Percentiles rank a stretch among this genome's conserved stretches.
phyloP scores from a whole-genome alignment of 1,284 basidiomycete species.

The Trichosporon sp. region DNA sequence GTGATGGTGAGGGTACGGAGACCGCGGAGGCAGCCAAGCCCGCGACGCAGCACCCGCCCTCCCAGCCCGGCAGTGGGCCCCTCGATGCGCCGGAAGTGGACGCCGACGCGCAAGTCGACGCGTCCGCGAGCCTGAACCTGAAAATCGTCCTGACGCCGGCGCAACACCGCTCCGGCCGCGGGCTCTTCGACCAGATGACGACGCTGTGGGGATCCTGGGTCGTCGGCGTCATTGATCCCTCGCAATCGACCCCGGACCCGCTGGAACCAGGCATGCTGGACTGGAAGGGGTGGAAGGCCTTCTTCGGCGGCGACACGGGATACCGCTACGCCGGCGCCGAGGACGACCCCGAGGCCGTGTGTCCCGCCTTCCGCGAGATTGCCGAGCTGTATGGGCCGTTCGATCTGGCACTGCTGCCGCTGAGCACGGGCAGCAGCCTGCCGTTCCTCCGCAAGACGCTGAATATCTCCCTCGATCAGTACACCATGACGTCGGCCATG shows the following conservation, averaged over 20 bases:
- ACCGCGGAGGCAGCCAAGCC: not conserved
- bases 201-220: constrained; percentile 56
- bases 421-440: constrained; percentile 54
- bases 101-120: constrained; percentile 23
- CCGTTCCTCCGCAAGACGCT: constrained; percentile 54
- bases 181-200: constrained; percentile 54
- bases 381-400: constrained; percentile 51
- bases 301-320: constrained; percentile 57
- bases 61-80: not conserved
- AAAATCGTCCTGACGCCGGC: constrained; percentile 55
- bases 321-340: constrained; percentile 56
- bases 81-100: not conserved
- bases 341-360: constrained; percentile 44
- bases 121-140: constrained; percentile 36
- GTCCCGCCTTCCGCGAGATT: constrained; percentile 56
- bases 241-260: constrained; percentile 16
- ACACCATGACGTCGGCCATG: constrained; percentile 54
- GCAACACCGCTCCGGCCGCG: constrained; percentile 55
- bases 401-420: constrained; percentile 49
- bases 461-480: constrained; percentile 54
- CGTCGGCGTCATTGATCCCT: constrained; percentile 46
- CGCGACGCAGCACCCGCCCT: not conserved
- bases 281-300: constrained; percentile 51
- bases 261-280: constrained; percentile 38
- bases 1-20: not conserved